Percentiles rank a stretch among this genome's conserved stretches.
Conservation (phyloP, 1,284 basidiomycete genomes). For the Agaricales sp. region DNA sequence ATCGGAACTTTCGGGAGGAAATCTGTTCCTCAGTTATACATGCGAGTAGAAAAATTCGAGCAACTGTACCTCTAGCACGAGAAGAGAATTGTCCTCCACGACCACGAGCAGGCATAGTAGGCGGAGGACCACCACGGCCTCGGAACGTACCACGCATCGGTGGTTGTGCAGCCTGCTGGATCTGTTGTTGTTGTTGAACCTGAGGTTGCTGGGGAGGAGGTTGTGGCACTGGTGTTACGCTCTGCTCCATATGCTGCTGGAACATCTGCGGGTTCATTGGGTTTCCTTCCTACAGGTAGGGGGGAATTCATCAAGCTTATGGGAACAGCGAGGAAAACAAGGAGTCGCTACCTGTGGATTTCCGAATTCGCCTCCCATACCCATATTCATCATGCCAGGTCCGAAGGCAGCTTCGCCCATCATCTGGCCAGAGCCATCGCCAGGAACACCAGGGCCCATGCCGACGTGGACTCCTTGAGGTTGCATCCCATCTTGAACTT, state of each 20-base stretch:
- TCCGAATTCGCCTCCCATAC: constrained; percentile 39
- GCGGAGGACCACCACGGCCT: neutral
- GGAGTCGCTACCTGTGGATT: constrained; percentile 36
- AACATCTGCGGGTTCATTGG: constrained; percentile 11
- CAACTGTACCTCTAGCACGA: constrained; percentile 27
- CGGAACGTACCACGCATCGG: neutral
- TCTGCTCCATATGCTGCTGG: neutral
- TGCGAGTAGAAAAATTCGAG: constrained; percentile 1
- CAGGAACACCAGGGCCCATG: constrained; percentile 28
- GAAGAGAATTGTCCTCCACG: constrained; percentile 17
- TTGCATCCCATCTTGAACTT: constrained; percentile 36
- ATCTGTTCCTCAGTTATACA: constrained; percentile 32
- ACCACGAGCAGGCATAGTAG: neutral
- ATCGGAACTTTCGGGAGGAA: constrained; percentile 26
- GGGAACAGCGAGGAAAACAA: neutral
- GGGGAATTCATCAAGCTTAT: neutral
- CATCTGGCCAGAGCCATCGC: neutral
- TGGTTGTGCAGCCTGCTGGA: neutral
- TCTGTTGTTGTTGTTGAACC: no score
- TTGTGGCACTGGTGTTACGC: neutral
- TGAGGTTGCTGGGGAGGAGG: neutral
- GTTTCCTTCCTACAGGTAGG: constrained; percentile 19
- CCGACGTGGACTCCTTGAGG: constrained; percentile 9
- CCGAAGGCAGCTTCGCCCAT: neutral
- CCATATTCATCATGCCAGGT: constrained; percentile 36